These are phyloP conservation scores for Phylloporus scabripes DNA, from an alignment of 768 basidiomycete genomes.

Conservation along the genomic window DNA sequence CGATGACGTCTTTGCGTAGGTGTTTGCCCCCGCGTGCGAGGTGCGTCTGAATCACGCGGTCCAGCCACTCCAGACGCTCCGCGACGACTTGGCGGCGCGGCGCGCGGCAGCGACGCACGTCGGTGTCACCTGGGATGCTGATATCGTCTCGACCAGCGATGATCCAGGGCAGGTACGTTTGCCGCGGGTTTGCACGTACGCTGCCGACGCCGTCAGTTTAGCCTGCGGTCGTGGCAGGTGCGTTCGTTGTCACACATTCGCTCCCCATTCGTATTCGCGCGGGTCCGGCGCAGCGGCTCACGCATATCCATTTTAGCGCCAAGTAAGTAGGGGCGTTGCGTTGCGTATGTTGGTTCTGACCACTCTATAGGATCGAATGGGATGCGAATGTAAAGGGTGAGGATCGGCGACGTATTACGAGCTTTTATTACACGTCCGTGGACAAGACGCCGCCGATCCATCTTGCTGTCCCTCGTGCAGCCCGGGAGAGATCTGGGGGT, in stretches of 20 bases:
- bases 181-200: too few species aligned
- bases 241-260: slow-evolving; percentile 35
- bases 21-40: slow-evolving; percentile 32
- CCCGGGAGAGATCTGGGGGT: neutral
- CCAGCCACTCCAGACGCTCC: slow-evolving; percentile 22
- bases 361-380: slow-evolving; percentile 22
- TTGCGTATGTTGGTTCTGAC: neutral
- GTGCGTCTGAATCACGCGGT: slow-evolving; percentile 31
- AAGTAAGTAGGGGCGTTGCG: slow-evolving; percentile 23
- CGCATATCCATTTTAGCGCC: slow-evolving; percentile 36
- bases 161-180: slow-evolving; percentile 19
- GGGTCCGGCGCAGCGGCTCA: slow-evolving; percentile 31
- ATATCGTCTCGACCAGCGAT: slow-evolving; percentile 29
- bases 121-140: slow-evolving; percentile 31
- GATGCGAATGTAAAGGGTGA: slow-evolving; percentile 13
- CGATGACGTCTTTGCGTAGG: slow-evolving; percentile 20
- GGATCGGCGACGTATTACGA: slow-evolving; percentile 27
- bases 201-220: slow-evolving; percentile 4
- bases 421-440: slow-evolving; percentile 32
- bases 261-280: slow-evolving; percentile 39
- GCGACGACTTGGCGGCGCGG: slow-evolving; percentile 21
- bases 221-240: slow-evolving; percentile 37
- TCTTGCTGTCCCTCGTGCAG: slow-evolving; percentile 16
- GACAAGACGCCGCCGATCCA: slow-evolving; percentile 32
- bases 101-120: slow-evolving; percentile 16